Evolutionary conservation across 768 basidiomycete genomes (phyloP).

Genomic region (Psilocybe azurescens): DNA sequence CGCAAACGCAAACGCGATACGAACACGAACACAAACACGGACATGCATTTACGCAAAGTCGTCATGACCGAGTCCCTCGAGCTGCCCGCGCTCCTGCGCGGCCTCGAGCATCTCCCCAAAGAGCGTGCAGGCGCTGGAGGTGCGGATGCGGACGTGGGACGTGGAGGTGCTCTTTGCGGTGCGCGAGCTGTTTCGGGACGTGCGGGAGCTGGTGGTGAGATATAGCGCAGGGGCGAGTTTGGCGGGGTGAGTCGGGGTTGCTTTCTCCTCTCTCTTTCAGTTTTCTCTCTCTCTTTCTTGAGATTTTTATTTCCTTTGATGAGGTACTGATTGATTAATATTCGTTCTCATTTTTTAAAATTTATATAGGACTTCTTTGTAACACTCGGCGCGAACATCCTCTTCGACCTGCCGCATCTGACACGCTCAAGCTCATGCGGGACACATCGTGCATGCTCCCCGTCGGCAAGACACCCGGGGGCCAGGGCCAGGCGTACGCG

Average conservation of each 20-base stretch:
- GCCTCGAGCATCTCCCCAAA: conserved; percentile 28
- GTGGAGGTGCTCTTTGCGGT: conserved; percentile 36
- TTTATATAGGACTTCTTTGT: conserved; percentile 32
- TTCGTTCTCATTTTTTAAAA: too few species aligned
- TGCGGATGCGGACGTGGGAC: conserved; percentile 33
- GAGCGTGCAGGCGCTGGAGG: conserved; percentile 25
- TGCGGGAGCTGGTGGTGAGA: conserved; percentile 25
- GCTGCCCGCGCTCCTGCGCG: conserved; percentile 21
- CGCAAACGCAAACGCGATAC: too few species aligned
- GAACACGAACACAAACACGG: too few species aligned
- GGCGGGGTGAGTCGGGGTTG: conserved; percentile 28
- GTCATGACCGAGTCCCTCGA: conserved; percentile 30
- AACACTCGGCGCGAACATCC: conserved; percentile 33
- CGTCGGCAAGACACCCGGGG: not conserved
- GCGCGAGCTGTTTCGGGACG: conserved; percentile 26
- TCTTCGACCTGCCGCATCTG: conserved; percentile 28
- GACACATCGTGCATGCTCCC: conserved; percentile 18
- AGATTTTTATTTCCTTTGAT: too few species aligned
- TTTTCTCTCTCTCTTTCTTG: too few species aligned
- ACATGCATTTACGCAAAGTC: conserved; percentile 22
- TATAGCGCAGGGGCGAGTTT: conserved; percentile 28
- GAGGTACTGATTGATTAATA: too few species aligned
- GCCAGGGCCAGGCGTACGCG: not conserved
- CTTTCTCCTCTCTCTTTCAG: not conserved
- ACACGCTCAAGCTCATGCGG: conserved; percentile 26